A percentile compares a stretch with the other conserved stretches of the same genome.
Conservation (phyloP, 139 green algal species). For the Mesotaenium endlicherianum region DNA sequence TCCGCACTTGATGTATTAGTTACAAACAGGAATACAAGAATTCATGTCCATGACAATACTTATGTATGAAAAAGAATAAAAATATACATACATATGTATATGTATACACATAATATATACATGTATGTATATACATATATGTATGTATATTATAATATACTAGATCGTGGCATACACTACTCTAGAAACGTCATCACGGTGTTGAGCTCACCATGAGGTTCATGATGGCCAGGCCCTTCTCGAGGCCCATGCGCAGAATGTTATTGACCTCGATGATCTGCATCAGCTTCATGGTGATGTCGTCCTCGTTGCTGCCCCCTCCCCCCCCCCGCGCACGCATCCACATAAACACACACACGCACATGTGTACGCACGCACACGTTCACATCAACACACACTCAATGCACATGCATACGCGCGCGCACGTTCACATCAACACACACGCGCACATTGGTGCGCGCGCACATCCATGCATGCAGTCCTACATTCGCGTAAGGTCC, state of each 20-base stretch:
- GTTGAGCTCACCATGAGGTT: slow-evolving; percentile 72
- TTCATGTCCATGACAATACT: no score
- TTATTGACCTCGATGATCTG: slow-evolving; percentile 84
- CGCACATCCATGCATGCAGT: not conserved
- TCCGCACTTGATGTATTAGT: no score
- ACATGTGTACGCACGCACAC: not conserved
- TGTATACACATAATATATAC: no score
- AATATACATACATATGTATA: no score
- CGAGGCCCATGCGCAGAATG: slow-evolving; percentile 72
- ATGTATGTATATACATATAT: no score
- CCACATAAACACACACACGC: not conserved
- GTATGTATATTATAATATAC: no score
- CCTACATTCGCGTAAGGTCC: no score
- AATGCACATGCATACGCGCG: not conserved
- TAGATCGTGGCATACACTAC: no score
- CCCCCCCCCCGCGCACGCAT: not conserved
- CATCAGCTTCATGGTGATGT: slow-evolving; percentile 97
- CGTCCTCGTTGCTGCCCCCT: slow-evolving; percentile 89
- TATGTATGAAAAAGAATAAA: no score
- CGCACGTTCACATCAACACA: not conserved
- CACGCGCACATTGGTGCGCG: not conserved
- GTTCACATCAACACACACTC: not conserved
- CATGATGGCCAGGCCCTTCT: slow-evolving; percentile 71
- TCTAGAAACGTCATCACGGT: no score
- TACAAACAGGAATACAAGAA: no score